Conservation (phyloP, 257 asterid species). For the Solanum chilense region DNA sequence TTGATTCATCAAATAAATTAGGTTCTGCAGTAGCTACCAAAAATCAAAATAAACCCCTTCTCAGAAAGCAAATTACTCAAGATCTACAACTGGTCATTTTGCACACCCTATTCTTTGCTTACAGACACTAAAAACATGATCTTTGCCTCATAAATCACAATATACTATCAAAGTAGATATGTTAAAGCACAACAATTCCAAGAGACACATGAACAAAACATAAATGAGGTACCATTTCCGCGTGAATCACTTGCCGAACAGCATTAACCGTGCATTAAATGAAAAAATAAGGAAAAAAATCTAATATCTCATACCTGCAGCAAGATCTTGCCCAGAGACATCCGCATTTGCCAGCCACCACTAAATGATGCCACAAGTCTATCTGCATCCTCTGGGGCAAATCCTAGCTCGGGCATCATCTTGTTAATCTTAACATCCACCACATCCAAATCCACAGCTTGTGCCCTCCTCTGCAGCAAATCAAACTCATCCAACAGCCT, state of each 20-base stretch:
- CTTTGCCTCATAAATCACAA: neutral
- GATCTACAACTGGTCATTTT: neutral
- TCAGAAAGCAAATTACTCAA: neutral
- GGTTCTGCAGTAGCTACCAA: neutral
- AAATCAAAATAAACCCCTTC: neutral
- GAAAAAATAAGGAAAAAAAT: neutral
- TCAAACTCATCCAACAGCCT: conserved; percentile 97
- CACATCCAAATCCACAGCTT: conserved; percentile 86
- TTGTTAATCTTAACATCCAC: conserved; percentile 84
- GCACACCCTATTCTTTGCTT: neutral
- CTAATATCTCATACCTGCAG: conserved; percentile 56
- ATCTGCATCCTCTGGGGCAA: conserved; percentile 73
- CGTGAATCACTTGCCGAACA: neutral
- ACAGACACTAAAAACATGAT: neutral
- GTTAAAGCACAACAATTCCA: neutral
- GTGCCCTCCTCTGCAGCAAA: conserved; percentile 91
- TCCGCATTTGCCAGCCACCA: conserved; percentile 99
- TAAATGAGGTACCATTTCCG: neutral
- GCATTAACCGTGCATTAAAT: neutral
- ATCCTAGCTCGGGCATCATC: conserved; percentile 94
- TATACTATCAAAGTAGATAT: neutral
- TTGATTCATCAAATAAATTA: neutral
- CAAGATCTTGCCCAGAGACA: conserved; percentile 95
- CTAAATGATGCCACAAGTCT: conserved; percentile 97
- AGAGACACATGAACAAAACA: neutral